Percentiles rank a stretch among this genome's conserved stretches.
Evolutionary conservation across 805 yeast genomes (phyloP).

Genomic region (Yarrowia sp.): DNA sequence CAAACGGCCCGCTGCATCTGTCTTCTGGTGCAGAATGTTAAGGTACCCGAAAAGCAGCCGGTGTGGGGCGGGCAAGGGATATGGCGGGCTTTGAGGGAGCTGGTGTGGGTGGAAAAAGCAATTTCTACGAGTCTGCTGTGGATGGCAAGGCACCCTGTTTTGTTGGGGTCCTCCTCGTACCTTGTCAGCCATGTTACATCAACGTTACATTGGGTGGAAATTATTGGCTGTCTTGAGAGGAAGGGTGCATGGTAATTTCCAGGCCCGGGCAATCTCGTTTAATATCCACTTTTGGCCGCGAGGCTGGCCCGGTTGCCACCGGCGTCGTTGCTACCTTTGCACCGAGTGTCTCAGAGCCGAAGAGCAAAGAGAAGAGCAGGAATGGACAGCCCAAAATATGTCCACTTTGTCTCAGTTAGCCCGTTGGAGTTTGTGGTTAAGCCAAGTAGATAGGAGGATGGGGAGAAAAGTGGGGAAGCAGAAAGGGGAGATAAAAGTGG

Average conservation of each 20-base stretch:
- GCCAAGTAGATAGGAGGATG: too few species aligned
- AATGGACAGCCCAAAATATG: not conserved
- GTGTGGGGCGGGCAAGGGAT: not conserved
- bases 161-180: too few species aligned
- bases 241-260: not conserved
- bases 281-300: slow-evolving; percentile 1
- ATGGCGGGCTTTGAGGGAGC: not conserved
- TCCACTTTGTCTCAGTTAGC: slow-evolving; percentile 11
- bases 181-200: not conserved
- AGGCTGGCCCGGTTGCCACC: too few species aligned
- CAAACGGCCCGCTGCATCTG: slow-evolving; percentile 22
- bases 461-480: too few species aligned
- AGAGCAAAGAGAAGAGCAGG: not conserved
- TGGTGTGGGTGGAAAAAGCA: not conserved
- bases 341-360: too few species aligned
- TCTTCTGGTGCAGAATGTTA: slow-evolving; percentile 2
- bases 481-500: too few species aligned
- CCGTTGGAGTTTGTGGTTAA: not conserved
- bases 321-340: too few species aligned
- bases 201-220: not conserved
- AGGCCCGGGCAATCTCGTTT: not conserved
- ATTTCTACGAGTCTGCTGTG: not conserved
- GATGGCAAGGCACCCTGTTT: too few species aligned
- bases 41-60: slow-evolving; percentile 29
- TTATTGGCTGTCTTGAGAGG: not conserved